These are phyloP conservation scores for Peterozyma toletana DNA, from an alignment of 805 yeast genomes.

Conservation along the genomic window DNA sequence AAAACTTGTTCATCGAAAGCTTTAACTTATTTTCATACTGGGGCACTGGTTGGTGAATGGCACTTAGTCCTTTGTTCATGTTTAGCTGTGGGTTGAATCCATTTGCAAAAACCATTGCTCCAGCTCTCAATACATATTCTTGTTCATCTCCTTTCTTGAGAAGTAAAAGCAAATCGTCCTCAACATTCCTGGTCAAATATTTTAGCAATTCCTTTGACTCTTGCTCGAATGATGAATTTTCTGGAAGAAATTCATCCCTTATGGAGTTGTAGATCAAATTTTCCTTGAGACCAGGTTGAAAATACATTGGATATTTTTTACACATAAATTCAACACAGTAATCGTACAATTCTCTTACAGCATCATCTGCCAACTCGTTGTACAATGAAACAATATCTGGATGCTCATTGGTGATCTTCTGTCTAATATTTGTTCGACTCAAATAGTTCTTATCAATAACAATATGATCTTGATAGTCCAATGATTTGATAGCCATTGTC, in stretches of 20 bases:
- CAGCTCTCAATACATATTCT: constrained; percentile 54
- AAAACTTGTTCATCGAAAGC: constrained; percentile 53
- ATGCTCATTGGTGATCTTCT: constrained; percentile 22
- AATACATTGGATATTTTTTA: constrained; percentile 48
- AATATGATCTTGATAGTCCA: constrained; percentile 48
- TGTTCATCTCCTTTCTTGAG: constrained; percentile 31
- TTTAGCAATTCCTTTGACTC: constrained; percentile 11
- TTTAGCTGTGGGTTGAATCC: constrained; percentile 62
- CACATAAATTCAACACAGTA: constrained; percentile 31
- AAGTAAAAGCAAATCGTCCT: constrained; percentile 59
- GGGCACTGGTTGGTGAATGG: constrained; percentile 60
- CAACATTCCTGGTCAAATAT: constrained; percentile 27
- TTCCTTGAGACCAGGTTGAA: constrained; percentile 21
- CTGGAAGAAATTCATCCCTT: constrained; percentile 31
- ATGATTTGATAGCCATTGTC: constrained; percentile 54
- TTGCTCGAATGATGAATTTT: constrained; percentile 10
- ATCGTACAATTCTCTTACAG: constrained; percentile 46
- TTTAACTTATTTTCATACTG: constrained; percentile 44
- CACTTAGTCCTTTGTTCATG: constrained; percentile 46
- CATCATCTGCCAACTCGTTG: constrained; percentile 21
- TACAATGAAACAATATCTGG: constrained; percentile 26
- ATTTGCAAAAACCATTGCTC: constrained; percentile 57
- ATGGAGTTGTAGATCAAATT: constrained; percentile 29
- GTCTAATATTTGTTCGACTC: constrained; percentile 32
- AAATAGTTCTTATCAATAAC: constrained; percentile 56